Percentiles rank a stretch among this genome's conserved stretches.
Evolutionary conservation across 306 rosid species (phyloP).

Genomic region (Argentina anserina): DNA sequence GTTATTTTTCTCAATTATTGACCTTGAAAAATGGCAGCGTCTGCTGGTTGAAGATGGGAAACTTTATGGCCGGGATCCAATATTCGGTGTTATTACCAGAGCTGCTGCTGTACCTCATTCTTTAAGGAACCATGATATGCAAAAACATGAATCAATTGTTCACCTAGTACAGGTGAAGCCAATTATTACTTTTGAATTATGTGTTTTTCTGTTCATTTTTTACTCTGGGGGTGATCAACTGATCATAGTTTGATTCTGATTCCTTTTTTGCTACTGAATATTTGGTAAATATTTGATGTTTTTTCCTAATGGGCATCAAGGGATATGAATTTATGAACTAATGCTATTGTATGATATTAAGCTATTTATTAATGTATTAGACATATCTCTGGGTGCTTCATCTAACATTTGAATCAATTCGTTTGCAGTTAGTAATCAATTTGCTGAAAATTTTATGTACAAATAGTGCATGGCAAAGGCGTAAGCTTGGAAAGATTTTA

Average conservation of each 20-base stretch:
- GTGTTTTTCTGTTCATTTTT: background rate
- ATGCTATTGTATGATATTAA: background rate
- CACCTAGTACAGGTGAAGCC: slow-evolving; percentile 84
- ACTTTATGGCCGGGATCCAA: slow-evolving; percentile 75
- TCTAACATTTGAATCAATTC: slow-evolving; percentile 28
- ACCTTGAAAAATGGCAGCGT: slow-evolving; percentile 53
- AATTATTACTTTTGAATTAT: slow-evolving; percentile 10
- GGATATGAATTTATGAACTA: background rate
- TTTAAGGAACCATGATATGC: slow-evolving; percentile 65
- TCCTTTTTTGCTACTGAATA: background rate
- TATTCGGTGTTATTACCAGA: slow-evolving; percentile 57
- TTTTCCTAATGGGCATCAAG: background rate
- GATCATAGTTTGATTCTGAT: background rate
- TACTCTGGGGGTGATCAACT: too few relatives aligned
- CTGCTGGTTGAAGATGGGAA: slow-evolving; percentile 89
- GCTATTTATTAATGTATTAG: background rate
- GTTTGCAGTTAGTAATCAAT: slow-evolving; percentile 70
- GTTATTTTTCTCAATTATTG: slow-evolving; percentile 28
- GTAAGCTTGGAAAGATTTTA: slow-evolving; percentile 92
- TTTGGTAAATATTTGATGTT: background rate
- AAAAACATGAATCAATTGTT: slow-evolving; percentile 61
- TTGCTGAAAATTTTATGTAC: slow-evolving; percentile 84
- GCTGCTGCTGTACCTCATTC: slow-evolving; percentile 81
- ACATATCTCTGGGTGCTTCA: slow-evolving; percentile 3
- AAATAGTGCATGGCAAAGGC: slow-evolving; percentile 96